These are phyloP conservation scores for Alternaria rosae DNA, from an alignment of 2,329 filamentous ascomycete species.

Conservation along the genomic window DNA sequence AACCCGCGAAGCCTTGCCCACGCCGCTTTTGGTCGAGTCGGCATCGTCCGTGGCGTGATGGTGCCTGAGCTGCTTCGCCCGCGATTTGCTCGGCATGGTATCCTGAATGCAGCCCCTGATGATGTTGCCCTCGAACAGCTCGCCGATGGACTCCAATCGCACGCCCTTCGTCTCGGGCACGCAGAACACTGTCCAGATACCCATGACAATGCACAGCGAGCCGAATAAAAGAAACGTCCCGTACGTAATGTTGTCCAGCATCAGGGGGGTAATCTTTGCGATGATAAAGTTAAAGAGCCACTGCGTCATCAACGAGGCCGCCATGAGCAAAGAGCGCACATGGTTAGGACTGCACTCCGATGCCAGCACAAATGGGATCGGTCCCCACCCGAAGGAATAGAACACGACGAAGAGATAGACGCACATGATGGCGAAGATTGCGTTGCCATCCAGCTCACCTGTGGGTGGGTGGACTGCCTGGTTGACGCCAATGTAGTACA, in stretches of 20 bases:
- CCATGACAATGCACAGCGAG: constrained; percentile 52
- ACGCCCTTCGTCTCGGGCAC: constrained; percentile 56
- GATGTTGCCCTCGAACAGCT: constrained; percentile 54
- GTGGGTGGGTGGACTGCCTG: constrained; percentile 45
- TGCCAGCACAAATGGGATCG: constrained; percentile 55
- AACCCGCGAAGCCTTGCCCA: constrained; percentile 28
- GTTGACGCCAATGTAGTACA: constrained; percentile 49
- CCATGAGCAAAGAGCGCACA: constrained; percentile 54
- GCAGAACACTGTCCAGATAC: constrained; percentile 52
- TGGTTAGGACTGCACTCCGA: constrained; percentile 53
- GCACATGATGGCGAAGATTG: constrained; percentile 59
- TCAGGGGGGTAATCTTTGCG: constrained; percentile 52
- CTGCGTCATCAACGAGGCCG: constrained; percentile 55
- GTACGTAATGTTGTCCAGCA: constrained; percentile 54
- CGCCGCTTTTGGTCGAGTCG: constrained; percentile 31
- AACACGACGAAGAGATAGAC: constrained; percentile 60
- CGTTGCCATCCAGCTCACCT: constrained; percentile 45
- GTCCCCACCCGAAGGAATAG: constrained; percentile 58
- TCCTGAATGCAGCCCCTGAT: constrained; percentile 51
- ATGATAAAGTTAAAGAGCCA: constrained; percentile 49
- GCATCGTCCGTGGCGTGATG: constrained; percentile 40
- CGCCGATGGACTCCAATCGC: constrained; percentile 52
- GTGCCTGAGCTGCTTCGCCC: constrained; percentile 48
- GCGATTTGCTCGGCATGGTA: constrained; percentile 46
- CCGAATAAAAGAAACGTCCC: constrained; percentile 56